Evolutionary conservation across 257 asterid species (phyloP).

Genomic region (Rubia yunnanensis): DNA sequence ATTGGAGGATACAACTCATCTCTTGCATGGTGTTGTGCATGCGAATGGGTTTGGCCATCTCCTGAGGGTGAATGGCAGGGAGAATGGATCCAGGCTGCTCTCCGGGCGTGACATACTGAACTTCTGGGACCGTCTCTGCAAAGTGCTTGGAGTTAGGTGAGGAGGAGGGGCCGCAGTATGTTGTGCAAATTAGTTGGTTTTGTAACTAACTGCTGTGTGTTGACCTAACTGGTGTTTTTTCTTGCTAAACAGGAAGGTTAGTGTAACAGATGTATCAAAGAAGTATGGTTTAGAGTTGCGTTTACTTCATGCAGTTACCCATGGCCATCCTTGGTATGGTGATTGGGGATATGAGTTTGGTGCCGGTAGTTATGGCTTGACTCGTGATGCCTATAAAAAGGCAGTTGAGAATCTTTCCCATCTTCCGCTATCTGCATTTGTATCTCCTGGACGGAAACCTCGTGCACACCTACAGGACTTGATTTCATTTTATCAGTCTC

Average conservation of each 20-base stretch:
- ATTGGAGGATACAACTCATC: conserved; percentile 78
- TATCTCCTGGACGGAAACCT: conserved; percentile 74
- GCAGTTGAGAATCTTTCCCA: conserved; percentile 57
- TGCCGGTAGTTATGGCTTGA: conserved; percentile 72
- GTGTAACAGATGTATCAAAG: conserved; percentile 97
- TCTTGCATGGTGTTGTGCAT: conserved; percentile 81
- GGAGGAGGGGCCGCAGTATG: conserved; percentile 4
- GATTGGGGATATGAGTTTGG: conserved; percentile 95
- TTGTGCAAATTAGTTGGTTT: not conserved
- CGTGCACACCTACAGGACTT: conserved; percentile 70
- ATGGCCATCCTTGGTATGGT: conserved; percentile 95
- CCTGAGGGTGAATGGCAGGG: conserved; percentile 93
- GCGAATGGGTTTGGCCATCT: conserved; percentile 90
- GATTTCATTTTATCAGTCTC: conserved; percentile 72
- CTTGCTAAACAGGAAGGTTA: conserved; percentile 50
- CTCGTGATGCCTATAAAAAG: conserved; percentile 42
- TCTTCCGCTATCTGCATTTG: conserved; percentile 50
- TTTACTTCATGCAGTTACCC: conserved; percentile 64
- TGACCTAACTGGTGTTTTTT: not conserved
- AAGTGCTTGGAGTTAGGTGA: conserved; percentile 72
- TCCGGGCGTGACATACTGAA: conserved; percentile 71
- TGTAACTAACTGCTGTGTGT: not conserved
- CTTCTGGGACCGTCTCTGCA: conserved; percentile 91
- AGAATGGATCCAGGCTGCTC: conserved; percentile 85
- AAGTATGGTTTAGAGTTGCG: conserved; percentile 82